Evolutionary conservation across 2,329 filamentous ascomycete genomes (phyloP).

Genomic region (Davidsoniella neocaledoniae): DNA sequence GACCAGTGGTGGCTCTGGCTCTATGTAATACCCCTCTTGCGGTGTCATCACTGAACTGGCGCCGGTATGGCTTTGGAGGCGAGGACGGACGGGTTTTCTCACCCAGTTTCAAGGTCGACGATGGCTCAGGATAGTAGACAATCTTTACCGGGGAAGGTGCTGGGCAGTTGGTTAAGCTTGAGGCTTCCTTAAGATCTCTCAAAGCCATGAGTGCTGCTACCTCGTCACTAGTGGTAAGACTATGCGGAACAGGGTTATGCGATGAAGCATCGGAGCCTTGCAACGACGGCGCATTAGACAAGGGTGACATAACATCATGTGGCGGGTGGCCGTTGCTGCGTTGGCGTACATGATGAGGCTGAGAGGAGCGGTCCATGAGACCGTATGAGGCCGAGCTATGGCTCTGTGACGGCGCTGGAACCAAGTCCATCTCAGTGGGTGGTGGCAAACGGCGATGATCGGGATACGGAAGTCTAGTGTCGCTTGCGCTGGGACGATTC

Average conservation of each 20-base stretch:
- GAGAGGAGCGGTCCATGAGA: too few species aligned
- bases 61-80: slow-evolving; percentile 5
- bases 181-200: slow-evolving; percentile 9
- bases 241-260: slow-evolving; percentile 5
- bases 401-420: too few species aligned
- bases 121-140: slow-evolving; percentile 9
- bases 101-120: neutral
- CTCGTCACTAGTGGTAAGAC: slow-evolving; percentile 10
- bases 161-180: neutral
- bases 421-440: too few species aligned
- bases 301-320: neutral
- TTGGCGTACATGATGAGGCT: too few species aligned
- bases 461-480: too few species aligned
- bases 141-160: neutral
- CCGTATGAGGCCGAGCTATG: too few species aligned
- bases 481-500: too few species aligned
- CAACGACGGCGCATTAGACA: slow-evolving; percentile 5
- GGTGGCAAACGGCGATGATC: too few species aligned
- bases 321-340: too few species aligned
- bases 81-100: neutral
- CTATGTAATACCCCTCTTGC: neutral
- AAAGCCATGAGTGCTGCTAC: slow-evolving; percentile 11
- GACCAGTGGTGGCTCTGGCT: neutral
- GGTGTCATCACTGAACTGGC: slow-evolving; percentile 4
- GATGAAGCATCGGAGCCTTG: slow-evolving; percentile 2